These are phyloP conservation scores for Dendrobium officinale DNA, from an alignment of 106 monocot species.

Conservation along the genomic window DNA sequence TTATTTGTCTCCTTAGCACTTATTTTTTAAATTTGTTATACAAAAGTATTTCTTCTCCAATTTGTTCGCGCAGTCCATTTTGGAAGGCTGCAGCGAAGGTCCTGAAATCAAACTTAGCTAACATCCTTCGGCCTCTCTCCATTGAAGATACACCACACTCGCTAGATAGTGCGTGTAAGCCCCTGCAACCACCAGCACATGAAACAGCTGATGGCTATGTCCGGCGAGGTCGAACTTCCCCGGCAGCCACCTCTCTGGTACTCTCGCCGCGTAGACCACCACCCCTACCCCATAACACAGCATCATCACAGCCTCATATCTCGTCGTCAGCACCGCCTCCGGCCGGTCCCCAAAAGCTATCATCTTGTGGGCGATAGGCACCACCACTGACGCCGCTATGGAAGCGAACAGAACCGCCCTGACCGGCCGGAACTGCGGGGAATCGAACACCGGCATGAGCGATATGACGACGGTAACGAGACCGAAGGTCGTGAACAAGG, in stretches of 20 bases:
- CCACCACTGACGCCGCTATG: slow-evolving; percentile 29
- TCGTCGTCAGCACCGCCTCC: slow-evolving; percentile 24
- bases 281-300: slow-evolving; percentile 29
- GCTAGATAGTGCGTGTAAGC: slow-evolving; percentile 40
- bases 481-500: slow-evolving; percentile 40
- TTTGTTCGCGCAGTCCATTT: too few relatives aligned
- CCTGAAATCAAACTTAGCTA: background rate
- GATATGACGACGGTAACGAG: slow-evolving; percentile 17
- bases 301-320: slow-evolving; percentile 29
- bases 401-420: slow-evolving; percentile 27
- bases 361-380: slow-evolving; percentile 40
- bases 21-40: too few relatives aligned
- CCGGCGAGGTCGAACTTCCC: slow-evolving; percentile 37
- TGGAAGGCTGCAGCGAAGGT: too few relatives aligned
- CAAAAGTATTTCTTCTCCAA: too few relatives aligned
- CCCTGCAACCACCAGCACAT: slow-evolving; percentile 35
- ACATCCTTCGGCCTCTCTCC: slow-evolving; percentile 31
- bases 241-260: slow-evolving; percentile 50
- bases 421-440: slow-evolving; percentile 10
- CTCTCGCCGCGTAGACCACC: slow-evolving; percentile 25
- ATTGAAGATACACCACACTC: slow-evolving; percentile 24
- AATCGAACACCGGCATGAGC: slow-evolving; percentile 28
- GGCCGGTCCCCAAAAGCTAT: slow-evolving; percentile 17
- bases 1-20: too few relatives aligned
- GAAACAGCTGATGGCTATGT: slow-evolving; percentile 46